Conservation (phyloP, 2,329 filamentous ascomycete genomes). For the Pezicula neosporulosa region DNA sequence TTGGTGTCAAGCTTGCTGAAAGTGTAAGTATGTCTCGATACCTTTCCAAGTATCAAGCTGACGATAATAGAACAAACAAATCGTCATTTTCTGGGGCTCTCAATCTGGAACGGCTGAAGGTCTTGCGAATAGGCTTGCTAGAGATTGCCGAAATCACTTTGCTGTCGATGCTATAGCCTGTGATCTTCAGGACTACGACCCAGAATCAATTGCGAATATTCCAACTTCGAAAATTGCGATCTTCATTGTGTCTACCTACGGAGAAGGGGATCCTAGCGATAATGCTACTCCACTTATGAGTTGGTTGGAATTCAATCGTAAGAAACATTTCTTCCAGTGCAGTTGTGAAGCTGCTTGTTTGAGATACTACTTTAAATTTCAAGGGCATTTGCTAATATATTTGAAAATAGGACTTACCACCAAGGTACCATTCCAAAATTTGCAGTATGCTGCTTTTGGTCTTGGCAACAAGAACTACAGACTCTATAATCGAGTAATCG, state of each 20-base stretch:
- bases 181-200: constrained; percentile 45
- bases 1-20: constrained; percentile 31
- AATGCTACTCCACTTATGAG: constrained; percentile 31
- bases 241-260: constrained; percentile 36
- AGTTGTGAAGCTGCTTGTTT: too few relatives aligned
- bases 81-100: constrained; percentile 44
- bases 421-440: constrained; percentile 1
- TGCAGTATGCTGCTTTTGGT: constrained; percentile 34
- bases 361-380: too few relatives aligned
- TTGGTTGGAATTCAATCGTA: constrained; percentile 23
- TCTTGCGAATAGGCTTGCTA: constrained; percentile 36
- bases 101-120: constrained; percentile 43
- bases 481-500: constrained; percentile 34
- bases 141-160: constrained; percentile 36
- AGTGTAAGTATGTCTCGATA: constrained; percentile 3
- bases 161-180: constrained; percentile 36
- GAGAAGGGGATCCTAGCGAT: constrained; percentile 38
- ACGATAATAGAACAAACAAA: constrained; percentile 5
- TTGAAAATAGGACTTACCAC: too few relatives aligned
- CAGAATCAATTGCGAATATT: constrained; percentile 13
- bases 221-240: constrained; percentile 26
- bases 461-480: constrained; percentile 37
- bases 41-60: background rate
- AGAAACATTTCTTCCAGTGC: constrained; percentile 4
- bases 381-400: too few relatives aligned